Conservation (phyloP, 2,329 filamentous ascomycete genomes). For the Cytospora leucostoma region DNA sequence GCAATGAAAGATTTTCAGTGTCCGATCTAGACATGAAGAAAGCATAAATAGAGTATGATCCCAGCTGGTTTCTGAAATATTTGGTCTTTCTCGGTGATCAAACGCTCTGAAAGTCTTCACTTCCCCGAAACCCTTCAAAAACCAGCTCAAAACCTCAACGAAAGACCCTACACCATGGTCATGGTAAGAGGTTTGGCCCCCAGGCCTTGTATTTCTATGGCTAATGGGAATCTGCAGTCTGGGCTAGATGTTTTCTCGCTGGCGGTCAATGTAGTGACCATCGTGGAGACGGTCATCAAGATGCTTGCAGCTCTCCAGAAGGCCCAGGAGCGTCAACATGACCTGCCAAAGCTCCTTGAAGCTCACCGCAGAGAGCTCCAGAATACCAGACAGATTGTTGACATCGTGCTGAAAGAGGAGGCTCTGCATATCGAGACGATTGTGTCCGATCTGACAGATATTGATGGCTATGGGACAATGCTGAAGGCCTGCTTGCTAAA, state of each 20-base stretch:
- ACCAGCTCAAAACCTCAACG: neutral
- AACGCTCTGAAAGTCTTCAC: neutral
- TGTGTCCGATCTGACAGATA: neutral
- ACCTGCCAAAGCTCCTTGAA: neutral
- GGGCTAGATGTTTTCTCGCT: neutral
- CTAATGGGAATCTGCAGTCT: neutral
- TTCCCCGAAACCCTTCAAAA: neutral
- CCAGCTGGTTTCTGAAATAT: neutral
- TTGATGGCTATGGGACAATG: neutral
- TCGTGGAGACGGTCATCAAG: neutral
- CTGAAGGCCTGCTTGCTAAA: neutral
- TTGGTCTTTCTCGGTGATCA: neutral
- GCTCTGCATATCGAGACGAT: neutral
- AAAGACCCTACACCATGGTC: neutral
- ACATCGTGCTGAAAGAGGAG: neutral
- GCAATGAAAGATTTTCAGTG: neutral
- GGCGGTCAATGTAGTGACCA: constrained; percentile 3
- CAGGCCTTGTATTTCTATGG: neutral
- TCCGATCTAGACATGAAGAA: neutral
- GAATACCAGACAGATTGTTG: neutral
- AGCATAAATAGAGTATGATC: neutral
- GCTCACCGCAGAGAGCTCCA: neutral
- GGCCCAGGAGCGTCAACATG: neutral
- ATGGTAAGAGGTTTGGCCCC: neutral
- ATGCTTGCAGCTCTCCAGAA: neutral